A percentile compares a stretch with the other conserved stretches of the same genome.
These are phyloP conservation scores for Pythium sp. DNA, from an alignment of 352 stramenopile species.

Conservation along the genomic window DNA sequence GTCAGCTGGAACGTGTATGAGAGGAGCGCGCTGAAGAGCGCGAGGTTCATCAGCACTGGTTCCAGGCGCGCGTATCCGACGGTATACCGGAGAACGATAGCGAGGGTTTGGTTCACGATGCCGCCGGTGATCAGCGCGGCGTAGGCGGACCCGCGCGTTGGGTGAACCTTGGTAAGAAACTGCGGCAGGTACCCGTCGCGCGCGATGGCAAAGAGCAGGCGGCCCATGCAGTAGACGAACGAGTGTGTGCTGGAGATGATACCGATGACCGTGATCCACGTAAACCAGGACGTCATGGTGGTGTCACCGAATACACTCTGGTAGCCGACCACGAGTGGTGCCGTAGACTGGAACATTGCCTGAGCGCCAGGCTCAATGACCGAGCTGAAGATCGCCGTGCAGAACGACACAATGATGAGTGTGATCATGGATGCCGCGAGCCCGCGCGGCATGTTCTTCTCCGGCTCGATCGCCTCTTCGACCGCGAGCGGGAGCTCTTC, in stretches of 20 bases:
- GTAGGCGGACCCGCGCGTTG: constrained; percentile 37
- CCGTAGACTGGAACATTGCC: constrained; percentile 32
- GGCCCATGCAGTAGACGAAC: constrained; percentile 73
- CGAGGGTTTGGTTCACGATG: constrained; percentile 35
- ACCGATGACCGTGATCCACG: constrained; percentile 59
- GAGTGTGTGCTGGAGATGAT: constrained; percentile 63
- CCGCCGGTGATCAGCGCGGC: constrained; percentile 43
- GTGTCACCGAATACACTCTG: constrained; percentile 73
- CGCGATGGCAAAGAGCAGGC: constrained; percentile 59
- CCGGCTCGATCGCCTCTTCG: constrained; percentile 69
- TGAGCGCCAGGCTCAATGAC: constrained; percentile 46
- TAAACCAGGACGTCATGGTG: constrained; percentile 51
- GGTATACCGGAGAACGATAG: constrained; percentile 52
- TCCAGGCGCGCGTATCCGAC: constrained; percentile 58
- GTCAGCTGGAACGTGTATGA: constrained; percentile 67
- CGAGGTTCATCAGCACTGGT: constrained; percentile 64
- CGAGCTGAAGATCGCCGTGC: constrained; percentile 57
- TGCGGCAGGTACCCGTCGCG: constrained; percentile 56
- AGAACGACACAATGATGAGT: constrained; percentile 47
- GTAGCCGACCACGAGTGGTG: constrained; percentile 58
- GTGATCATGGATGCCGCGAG: constrained; percentile 55
- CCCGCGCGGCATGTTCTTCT: constrained; percentile 64
- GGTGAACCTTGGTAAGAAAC: constrained; percentile 51
- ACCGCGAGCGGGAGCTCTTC: constrained; percentile 70
- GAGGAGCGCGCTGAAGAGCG: constrained; percentile 54